Evolutionary conservation across 108 stramenopile species (phyloP).

Genomic region (Parietichytrium sp.): DNA sequence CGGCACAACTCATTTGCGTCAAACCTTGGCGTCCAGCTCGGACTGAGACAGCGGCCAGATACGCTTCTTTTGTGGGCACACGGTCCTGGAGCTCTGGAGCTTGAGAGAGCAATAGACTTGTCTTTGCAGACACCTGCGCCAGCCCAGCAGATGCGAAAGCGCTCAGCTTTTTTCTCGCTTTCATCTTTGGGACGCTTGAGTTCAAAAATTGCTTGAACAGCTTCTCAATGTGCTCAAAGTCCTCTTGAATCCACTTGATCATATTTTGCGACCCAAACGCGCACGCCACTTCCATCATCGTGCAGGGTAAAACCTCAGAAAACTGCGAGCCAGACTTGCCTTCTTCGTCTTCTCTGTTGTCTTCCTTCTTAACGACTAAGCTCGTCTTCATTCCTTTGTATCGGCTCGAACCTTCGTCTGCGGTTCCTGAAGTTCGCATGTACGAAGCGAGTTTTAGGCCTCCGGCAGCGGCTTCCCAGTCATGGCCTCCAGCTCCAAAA

Average conservation of each 20-base stretch:
- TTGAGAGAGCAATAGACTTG: too few species aligned
- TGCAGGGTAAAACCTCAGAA: too few species aligned
- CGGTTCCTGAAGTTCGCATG: not conserved
- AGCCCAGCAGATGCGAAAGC: too few species aligned
- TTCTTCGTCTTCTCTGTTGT: not conserved
- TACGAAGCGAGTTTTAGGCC: not conserved
- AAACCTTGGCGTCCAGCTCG: too few species aligned
- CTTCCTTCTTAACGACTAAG: not conserved
- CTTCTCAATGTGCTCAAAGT: not conserved
- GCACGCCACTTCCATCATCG: not conserved
- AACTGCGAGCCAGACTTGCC: not conserved
- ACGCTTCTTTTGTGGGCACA: too few species aligned
- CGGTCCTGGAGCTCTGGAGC: too few species aligned
- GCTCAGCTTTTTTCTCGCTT: too few species aligned
- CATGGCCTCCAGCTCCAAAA: not conserved
- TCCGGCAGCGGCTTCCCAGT: not conserved
- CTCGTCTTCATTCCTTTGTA: constrained; percentile 6
- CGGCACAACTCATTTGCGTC: too few species aligned
- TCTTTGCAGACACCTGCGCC: too few species aligned
- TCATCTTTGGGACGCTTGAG: too few species aligned
- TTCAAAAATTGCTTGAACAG: not conserved
- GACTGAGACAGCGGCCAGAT: too few species aligned
- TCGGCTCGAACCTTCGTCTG: not conserved
- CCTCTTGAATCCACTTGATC: not conserved
- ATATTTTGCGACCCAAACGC: not conserved